phyloP scores from a whole-genome alignment of 2,329 filamentous ascomycete species.

The Penicillium rolfsii region DNA sequence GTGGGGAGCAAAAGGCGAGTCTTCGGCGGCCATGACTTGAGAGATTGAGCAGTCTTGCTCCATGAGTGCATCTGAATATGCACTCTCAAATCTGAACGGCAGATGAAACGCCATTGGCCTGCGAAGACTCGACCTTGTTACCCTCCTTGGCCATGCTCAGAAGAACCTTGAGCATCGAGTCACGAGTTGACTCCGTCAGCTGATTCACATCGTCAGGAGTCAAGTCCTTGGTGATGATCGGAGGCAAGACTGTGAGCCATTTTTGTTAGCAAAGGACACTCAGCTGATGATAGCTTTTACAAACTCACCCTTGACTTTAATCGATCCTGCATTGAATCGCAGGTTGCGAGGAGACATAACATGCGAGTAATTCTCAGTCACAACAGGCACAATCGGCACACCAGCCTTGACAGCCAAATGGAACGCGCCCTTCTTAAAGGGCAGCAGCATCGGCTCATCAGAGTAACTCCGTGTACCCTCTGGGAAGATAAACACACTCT shows the following conservation, averaged over 20 bases:
- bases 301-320: conserved; percentile 73
- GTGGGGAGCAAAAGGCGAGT: not conserved
- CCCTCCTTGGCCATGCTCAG: conserved; percentile 45
- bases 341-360: conserved; percentile 66
- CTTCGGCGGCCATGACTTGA: not conserved
- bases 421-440: conserved; percentile 99
- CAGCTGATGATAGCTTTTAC: not conserved
- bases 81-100: conserved; percentile 42
- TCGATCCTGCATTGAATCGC: conserved; percentile 68
- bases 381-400: conserved; percentile 87
- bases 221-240: conserved; percentile 75
- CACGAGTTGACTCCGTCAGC: conserved; percentile 68
- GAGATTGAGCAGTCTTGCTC: not conserved
- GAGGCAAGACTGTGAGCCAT: conserved; percentile 68
- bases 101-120: conserved; percentile 35
- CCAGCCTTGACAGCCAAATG: conserved; percentile 92
- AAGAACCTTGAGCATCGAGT: conserved; percentile 71
- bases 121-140: conserved; percentile 23
- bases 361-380: conserved; percentile 78
- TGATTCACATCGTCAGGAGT: conserved; percentile 76
- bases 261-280: conserved; percentile 7
- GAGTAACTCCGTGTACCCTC: conserved; percentile 93
- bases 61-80: not conserved
- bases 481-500: conserved; percentile 61
- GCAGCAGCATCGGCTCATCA: conserved; percentile 76